phyloP scores from a whole-genome alignment of 306 rosid genomes.

The Pyrus communis region DNA sequence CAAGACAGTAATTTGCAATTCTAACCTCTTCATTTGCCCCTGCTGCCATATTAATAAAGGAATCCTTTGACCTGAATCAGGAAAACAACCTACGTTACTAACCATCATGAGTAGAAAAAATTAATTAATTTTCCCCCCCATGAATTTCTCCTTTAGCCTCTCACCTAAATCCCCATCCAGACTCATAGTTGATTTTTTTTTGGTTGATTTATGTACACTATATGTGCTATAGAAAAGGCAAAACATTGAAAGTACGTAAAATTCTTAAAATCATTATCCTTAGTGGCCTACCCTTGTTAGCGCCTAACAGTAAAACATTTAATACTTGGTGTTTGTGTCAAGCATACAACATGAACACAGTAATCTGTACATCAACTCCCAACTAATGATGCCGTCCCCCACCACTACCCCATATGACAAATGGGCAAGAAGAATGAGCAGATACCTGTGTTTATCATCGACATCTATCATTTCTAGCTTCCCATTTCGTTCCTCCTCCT shows the following conservation, averaged over 20 bases:
- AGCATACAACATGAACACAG: background rate
- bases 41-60: conserved; percentile 81
- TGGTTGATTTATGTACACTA: background rate
- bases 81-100: background rate
- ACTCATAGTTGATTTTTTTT: background rate
- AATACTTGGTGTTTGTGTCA: background rate
- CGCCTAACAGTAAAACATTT: background rate
- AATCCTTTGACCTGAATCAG: conserved; percentile 63
- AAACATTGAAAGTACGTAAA: background rate
- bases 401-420: background rate
- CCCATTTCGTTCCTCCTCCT: conserved; percentile 71
- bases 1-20: conserved; percentile 2
- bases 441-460: conserved; percentile 60
- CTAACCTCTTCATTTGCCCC: conserved; percentile 97
- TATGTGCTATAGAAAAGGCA: background rate
- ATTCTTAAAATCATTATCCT: background rate
- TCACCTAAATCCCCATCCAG: background rate
- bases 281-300: background rate
- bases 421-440: conserved; percentile 16
- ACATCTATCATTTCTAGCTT: conserved; percentile 59
- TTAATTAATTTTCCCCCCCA: background rate
- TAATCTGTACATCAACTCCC: background rate
- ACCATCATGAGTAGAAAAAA: background rate
- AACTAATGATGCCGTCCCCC: background rate
- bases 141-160: background rate